Evolutionary conservation across 2,329 filamentous ascomycete species (phyloP).

Genomic region (Cladosporium sp.): DNA sequence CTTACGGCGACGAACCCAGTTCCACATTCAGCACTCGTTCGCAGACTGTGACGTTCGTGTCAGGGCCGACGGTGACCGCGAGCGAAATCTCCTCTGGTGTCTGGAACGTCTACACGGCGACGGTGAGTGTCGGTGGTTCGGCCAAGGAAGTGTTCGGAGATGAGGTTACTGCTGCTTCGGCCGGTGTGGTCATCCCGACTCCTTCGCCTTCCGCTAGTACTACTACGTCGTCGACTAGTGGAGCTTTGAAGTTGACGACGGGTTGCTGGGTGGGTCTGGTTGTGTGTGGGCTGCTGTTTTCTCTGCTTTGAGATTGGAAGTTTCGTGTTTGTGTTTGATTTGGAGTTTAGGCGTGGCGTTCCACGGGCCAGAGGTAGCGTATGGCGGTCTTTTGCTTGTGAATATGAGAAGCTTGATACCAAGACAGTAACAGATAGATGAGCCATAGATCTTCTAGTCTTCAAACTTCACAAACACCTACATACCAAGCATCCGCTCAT

Average conservation of each 20-base stretch:
- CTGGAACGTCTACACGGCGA: neutral
- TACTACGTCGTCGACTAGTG: neutral
- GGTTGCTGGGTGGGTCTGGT: neutral
- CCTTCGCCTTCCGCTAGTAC: neutral
- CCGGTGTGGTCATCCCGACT: neutral
- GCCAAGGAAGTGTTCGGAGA: neutral
- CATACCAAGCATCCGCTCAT: neutral
- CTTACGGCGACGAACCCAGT: neutral
- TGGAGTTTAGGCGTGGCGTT: too few species aligned
- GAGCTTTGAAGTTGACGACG: neutral
- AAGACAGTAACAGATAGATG: neutral
- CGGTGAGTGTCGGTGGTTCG: neutral
- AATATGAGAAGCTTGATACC: neutral
- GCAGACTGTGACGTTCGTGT: neutral
- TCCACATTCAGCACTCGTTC: neutral
- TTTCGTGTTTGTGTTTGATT: neutral
- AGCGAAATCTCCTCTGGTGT: constrained; percentile 1
- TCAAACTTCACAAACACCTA: neutral
- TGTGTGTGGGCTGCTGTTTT: neutral
- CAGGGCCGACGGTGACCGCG: neutral
- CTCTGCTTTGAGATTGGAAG: neutral
- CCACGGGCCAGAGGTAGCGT: neutral
- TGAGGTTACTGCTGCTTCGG: neutral
- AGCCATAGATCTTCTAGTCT: neutral
- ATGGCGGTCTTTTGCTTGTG: neutral